Conservation (phyloP, 768 basidiomycete species). For the Leccinum disarticulatum region DNA sequence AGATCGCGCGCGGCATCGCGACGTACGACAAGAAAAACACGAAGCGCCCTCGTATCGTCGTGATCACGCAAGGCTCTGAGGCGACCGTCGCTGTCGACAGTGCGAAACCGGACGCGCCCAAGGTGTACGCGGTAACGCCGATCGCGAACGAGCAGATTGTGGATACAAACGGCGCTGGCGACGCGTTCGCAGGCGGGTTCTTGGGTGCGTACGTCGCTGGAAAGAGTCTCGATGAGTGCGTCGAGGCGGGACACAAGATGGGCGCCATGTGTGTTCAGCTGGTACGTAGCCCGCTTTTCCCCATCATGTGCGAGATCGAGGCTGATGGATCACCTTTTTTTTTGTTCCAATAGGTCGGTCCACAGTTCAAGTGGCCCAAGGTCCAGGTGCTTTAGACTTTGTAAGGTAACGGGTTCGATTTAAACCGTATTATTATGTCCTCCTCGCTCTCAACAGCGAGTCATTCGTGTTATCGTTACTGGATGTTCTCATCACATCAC, state of each 20-base stretch:
- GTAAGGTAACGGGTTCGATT: neutral
- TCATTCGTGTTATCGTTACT: conserved; percentile 25
- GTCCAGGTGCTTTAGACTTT: conserved; percentile 40
- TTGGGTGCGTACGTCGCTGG: conserved; percentile 81
- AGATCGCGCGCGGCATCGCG: conserved; percentile 79
- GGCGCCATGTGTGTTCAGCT: conserved; percentile 84
- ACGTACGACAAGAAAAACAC: conserved; percentile 66
- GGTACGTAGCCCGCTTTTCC: conserved; percentile 40
- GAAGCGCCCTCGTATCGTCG: conserved; percentile 72
- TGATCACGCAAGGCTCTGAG: conserved; percentile 88
- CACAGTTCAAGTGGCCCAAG: conserved; percentile 59
- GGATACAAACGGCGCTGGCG: conserved; percentile 98
- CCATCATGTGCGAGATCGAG: neutral
- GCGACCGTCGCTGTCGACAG: conserved; percentile 76
- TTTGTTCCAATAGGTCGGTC: conserved; percentile 44
- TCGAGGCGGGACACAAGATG: conserved; percentile 85
- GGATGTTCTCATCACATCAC: conserved; percentile 14
- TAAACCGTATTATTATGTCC: conserved; percentile 4
- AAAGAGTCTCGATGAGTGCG: conserved; percentile 71
- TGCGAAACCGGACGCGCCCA: conserved; percentile 47
- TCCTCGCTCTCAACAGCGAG: conserved; percentile 42
- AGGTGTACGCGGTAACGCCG: conserved; percentile 56
- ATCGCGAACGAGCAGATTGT: conserved; percentile 69
- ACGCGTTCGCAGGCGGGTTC: conserved; percentile 97
- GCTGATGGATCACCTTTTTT: neutral